Percentiles rank a stretch among this genome's conserved stretches.
These are phyloP conservation scores for Fusarium sp. DNA, from an alignment of 2,329 filamentous ascomycete genomes.

Conservation along the genomic window DNA sequence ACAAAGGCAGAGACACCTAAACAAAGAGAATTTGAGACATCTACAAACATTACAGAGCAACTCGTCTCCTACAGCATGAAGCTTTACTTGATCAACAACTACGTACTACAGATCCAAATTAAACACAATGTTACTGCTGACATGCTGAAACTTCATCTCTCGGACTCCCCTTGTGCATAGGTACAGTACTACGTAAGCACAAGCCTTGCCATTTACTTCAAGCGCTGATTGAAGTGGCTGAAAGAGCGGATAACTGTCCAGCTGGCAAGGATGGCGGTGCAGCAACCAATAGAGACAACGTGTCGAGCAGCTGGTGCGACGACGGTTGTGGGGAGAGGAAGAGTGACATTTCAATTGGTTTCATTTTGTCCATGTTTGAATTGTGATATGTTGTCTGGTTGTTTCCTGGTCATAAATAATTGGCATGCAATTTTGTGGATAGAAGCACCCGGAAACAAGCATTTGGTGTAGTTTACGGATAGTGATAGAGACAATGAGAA, in stretches of 20 bases:
- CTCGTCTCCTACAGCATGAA: background rate
- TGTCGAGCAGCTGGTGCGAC: conserved; percentile 12
- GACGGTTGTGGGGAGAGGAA: conserved; percentile 15
- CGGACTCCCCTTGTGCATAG: background rate
- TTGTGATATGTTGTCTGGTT: background rate
- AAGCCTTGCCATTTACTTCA: conserved; percentile 3
- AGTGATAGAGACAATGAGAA: background rate
- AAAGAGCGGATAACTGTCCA: conserved; percentile 13
- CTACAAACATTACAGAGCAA: background rate
- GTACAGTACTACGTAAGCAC: conserved; percentile 20
- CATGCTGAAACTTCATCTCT: conserved; percentile 1
- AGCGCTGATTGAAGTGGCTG: conserved; percentile 28
- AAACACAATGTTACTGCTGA: background rate
- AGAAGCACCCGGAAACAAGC: background rate
- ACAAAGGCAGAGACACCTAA: background rate
- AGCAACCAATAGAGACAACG: conserved; percentile 1
- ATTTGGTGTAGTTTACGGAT: no score
- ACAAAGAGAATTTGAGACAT: background rate
- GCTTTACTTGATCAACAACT: background rate
- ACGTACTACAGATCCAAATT: background rate
- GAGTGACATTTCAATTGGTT: conserved; percentile 8
- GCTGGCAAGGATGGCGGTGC: conserved; percentile 21
- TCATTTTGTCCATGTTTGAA: conserved; percentile 2
- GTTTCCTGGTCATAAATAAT: background rate
- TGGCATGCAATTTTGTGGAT: background rate